These are phyloP conservation scores for Trapa incisa DNA, from an alignment of 345 rosid species.

Conservation along the genomic window DNA sequence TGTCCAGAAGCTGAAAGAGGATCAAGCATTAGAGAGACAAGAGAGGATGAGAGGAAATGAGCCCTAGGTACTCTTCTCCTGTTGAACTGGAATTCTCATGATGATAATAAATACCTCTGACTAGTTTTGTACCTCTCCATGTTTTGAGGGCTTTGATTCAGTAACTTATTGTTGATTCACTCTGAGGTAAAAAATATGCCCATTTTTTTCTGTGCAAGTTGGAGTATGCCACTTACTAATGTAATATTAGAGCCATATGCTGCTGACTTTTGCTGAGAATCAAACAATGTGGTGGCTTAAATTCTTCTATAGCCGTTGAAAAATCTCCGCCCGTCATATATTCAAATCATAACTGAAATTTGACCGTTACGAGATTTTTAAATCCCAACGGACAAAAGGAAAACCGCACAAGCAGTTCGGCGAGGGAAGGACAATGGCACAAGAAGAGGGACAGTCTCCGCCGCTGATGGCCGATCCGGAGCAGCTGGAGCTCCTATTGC, in stretches of 20 bases:
- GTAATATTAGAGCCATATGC: too few species aligned
- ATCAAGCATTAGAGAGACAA: conserved; percentile 24
- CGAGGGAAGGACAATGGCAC: conserved; percentile 14
- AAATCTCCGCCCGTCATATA: conserved; percentile 8
- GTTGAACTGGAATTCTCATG: not conserved
- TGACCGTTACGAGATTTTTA: conserved; percentile 49
- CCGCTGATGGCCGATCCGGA: conserved; percentile 12
- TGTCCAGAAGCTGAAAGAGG: conserved; percentile 48
- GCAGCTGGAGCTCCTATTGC: conserved; percentile 25
- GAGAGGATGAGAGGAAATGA: conserved; percentile 35
- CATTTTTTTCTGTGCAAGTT: too few species aligned
- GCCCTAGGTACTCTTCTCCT: not conserved
- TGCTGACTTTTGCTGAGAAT: too few species aligned
- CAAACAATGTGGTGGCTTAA: too few species aligned
- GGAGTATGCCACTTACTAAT: too few species aligned
- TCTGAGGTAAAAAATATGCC: not conserved
- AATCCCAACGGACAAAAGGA: not conserved
- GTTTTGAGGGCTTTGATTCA: not conserved
- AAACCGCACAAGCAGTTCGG: not conserved
- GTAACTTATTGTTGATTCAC: not conserved
- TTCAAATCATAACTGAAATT: conserved; percentile 2
- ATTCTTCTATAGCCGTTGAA: conserved; percentile 10
- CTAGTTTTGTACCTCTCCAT: not conserved
- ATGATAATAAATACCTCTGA: not conserved
- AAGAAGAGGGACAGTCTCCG: conserved; percentile 1